A percentile compares a stretch with the other conserved stretches of the same genome.
Evolutionary conservation across 2,329 filamentous ascomycete species (phyloP).

Genomic region (Aspergillus fumigatus): DNA sequence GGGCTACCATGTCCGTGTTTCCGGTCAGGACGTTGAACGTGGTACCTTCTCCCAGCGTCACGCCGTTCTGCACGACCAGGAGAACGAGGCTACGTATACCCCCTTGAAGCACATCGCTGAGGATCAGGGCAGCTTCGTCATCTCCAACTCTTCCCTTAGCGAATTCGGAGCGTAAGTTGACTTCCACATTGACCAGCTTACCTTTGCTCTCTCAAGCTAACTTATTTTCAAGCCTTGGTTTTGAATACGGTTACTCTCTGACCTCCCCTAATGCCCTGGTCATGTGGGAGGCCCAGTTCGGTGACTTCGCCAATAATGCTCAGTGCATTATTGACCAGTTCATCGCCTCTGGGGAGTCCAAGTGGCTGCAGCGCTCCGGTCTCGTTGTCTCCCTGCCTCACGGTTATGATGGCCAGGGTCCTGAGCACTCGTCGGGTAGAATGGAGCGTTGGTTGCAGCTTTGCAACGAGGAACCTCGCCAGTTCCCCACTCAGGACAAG

Average conservation of each 20-base stretch:
- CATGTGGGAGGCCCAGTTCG: slow-evolving; percentile 99
- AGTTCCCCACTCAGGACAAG: slow-evolving; percentile 84
- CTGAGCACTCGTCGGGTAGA: slow-evolving; percentile 95
- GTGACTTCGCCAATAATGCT: slow-evolving; percentile 99
- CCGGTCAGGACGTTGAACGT: slow-evolving; percentile 97
- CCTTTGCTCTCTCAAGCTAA: slow-evolving; percentile 37
- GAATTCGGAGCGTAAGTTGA: slow-evolving; percentile 59
- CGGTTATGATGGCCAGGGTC: slow-evolving; percentile 96
- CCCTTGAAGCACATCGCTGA: slow-evolving; percentile 84
- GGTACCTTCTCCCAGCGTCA: slow-evolving; percentile 99
- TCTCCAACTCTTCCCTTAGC: slow-evolving; percentile 87
- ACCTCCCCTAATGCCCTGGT: slow-evolving; percentile 95
- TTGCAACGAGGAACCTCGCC: slow-evolving; percentile 92
- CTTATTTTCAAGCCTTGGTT: slow-evolving; percentile 68
- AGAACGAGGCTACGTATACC: slow-evolving; percentile 87
- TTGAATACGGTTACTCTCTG: slow-evolving; percentile 97
- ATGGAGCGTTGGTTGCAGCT: slow-evolving; percentile 97
- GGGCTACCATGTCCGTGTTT: slow-evolving; percentile 95
- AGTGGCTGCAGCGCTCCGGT: slow-evolving; percentile 98
- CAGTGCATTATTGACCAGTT: slow-evolving; percentile 99
- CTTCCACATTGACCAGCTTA: neutral
- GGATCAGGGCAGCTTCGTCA: slow-evolving; percentile 92
- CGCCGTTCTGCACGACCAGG: slow-evolving; percentile 95
- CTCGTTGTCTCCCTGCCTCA: slow-evolving; percentile 95
- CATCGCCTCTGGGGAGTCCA: slow-evolving; percentile 92